These are phyloP conservation scores for Echinochloa phyllopogon DNA, from an alignment of 176 grass and related monocot genomes.

Conservation along the genomic window DNA sequence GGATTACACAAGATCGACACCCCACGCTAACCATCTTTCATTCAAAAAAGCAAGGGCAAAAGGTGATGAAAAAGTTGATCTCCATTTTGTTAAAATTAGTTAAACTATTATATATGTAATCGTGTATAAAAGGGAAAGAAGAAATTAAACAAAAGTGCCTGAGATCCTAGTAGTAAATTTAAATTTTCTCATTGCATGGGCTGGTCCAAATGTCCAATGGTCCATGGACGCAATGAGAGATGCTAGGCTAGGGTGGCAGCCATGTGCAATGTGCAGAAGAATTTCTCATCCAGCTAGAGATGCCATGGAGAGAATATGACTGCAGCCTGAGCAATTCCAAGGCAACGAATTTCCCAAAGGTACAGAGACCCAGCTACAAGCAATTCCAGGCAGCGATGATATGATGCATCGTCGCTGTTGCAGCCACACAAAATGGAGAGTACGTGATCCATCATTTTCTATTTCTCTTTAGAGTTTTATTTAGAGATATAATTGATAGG, in stretches of 20 bases:
- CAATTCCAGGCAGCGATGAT: neutral
- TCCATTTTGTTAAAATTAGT: neutral
- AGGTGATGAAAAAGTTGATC: neutral
- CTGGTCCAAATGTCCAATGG: neutral
- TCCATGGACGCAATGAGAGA: neutral
- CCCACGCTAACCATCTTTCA: neutral
- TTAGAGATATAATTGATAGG: too few relatives aligned
- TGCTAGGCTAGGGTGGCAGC: slow-evolving; percentile 9
- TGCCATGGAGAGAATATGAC: slow-evolving; percentile 16
- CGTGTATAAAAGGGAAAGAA: neutral
- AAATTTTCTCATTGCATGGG: neutral
- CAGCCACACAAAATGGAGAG: neutral
- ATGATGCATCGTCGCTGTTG: neutral
- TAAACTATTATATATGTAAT: neutral
- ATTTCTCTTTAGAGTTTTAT: too few relatives aligned
- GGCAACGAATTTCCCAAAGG: neutral
- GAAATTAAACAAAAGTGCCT: neutral
- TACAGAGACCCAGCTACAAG: neutral
- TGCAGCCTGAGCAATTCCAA: slow-evolving; percentile 36
- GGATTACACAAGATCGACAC: neutral
- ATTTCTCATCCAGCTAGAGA: neutral
- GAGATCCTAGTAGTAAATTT: neutral
- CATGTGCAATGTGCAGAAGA: slow-evolving; percentile 38
- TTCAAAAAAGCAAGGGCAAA: slow-evolving; percentile 21
- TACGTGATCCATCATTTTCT: too few relatives aligned